Evolutionary conservation across 2,329 filamentous ascomycete genomes (phyloP).

Genomic region (Sarocladium oryzae): DNA sequence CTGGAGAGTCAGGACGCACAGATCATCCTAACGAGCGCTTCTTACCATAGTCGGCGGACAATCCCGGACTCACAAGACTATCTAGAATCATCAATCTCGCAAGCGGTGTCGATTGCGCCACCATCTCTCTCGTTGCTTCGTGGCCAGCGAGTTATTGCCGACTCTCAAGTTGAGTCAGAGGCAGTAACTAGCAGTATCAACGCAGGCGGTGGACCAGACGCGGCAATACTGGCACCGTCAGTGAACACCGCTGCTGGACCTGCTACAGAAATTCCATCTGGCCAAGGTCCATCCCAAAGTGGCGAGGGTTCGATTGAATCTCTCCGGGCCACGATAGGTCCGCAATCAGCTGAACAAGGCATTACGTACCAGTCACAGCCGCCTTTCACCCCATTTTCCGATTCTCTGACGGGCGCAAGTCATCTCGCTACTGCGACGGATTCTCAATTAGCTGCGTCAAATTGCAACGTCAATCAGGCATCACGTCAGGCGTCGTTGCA

Average conservation of each 20-base stretch:
- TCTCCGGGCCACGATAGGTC: not conserved
- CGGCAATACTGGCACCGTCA: not conserved
- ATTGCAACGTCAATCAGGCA: no score
- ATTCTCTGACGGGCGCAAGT: not conserved
- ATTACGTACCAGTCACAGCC: not conserved
- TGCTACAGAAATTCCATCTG: not conserved
- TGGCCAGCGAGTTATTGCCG: not conserved
- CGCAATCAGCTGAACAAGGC: not conserved
- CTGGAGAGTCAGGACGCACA: conserved; percentile 29
- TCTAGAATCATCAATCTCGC: not conserved
- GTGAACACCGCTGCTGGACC: not conserved
- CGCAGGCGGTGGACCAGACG: not conserved
- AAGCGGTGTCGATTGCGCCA: conserved; percentile 2
- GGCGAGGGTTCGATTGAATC: not conserved
- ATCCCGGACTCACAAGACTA: conserved; percentile 14
- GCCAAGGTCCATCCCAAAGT: not conserved
- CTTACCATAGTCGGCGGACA: conserved; percentile 14
- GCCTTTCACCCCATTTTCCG: not conserved
- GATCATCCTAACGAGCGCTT: conserved; percentile 23
- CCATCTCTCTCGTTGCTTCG: not conserved
- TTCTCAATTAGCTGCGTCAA: not conserved
- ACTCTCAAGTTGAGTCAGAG: conserved; percentile 1
- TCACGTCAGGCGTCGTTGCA: not conserved
- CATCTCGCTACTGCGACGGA: conserved; percentile 9
- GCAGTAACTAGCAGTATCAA: not conserved